These are phyloP conservation scores for Termitomyces sp. DNA, from an alignment of 768 basidiomycete species.

Conservation along the genomic window DNA sequence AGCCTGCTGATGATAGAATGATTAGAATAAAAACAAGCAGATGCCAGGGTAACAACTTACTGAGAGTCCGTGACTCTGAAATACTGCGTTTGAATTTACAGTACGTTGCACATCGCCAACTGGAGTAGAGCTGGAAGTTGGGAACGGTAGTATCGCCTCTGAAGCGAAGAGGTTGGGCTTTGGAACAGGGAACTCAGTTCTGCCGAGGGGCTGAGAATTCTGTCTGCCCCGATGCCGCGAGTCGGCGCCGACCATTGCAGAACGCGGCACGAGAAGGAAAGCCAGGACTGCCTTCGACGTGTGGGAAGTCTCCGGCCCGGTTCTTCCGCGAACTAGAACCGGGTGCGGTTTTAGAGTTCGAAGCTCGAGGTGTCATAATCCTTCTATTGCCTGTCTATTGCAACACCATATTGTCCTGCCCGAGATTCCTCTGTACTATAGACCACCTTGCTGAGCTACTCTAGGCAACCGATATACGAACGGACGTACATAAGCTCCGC, in stretches of 20 bases:
- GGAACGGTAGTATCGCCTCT: background rate
- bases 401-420: background rate
- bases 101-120: background rate
- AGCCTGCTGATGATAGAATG: background rate
- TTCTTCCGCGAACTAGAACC: too few relatives aligned
- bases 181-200: background rate
- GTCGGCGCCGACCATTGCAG: background rate
- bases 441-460: background rate
- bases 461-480: too few relatives aligned
- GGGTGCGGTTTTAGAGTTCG: too few relatives aligned
- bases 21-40: background rate
- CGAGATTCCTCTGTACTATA: background rate
- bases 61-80: background rate
- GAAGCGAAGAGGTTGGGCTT: background rate
- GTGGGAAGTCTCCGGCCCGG: too few relatives aligned
- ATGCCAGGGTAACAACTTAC: background rate
- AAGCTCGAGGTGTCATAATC: too few relatives aligned
- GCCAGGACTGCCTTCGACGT: background rate
- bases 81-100: background rate
- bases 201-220: background rate
- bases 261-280: background rate
- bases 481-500: too few relatives aligned
- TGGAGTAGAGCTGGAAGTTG: background rate
- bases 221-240: background rate
- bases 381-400: too few relatives aligned